Conservation (phyloP, 2,329 filamentous ascomycete genomes). For the Cladosporium sp. region DNA sequence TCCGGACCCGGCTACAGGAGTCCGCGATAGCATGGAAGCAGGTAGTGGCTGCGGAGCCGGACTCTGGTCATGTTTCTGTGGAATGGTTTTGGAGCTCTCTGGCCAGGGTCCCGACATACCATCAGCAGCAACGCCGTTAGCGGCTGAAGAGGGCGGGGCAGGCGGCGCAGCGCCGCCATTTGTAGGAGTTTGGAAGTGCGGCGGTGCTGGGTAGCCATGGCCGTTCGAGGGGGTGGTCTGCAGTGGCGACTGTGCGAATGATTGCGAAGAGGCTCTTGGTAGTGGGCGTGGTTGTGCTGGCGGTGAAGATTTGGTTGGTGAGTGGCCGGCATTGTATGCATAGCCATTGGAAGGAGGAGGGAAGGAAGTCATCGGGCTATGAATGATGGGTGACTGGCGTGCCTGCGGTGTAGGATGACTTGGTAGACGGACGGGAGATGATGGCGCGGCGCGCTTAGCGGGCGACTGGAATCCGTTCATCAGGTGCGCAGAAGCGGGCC, state of each 20-base stretch:
- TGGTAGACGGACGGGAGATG: constrained; percentile 8
- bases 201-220: constrained; percentile 1
- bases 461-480: constrained; percentile 30
- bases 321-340: constrained; percentile 19
- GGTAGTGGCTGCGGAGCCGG: constrained; percentile 7
- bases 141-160: constrained; percentile 36
- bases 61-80: constrained; percentile 29
- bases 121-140: constrained; percentile 26
- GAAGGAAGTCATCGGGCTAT: constrained; percentile 27
- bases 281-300: constrained; percentile 14
- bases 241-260: neutral
- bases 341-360: constrained; percentile 23
- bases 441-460: constrained; percentile 19
- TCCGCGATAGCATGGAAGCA: constrained; percentile 10
- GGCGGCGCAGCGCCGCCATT: constrained; percentile 24
- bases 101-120: constrained; percentile 33
- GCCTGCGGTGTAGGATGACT: constrained; percentile 6
- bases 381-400: constrained; percentile 19
- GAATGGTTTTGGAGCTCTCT: constrained; percentile 25
- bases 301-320: constrained; percentile 31
- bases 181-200: constrained; percentile 8
- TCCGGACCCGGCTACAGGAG: constrained; percentile 11
- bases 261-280: neutral
- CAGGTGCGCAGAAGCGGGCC: constrained; percentile 23
- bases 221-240: constrained; percentile 1